Evolutionary conservation across 108 stramenopile species (phyloP).

Genomic region (Phaeodactylum tricornutum): DNA sequence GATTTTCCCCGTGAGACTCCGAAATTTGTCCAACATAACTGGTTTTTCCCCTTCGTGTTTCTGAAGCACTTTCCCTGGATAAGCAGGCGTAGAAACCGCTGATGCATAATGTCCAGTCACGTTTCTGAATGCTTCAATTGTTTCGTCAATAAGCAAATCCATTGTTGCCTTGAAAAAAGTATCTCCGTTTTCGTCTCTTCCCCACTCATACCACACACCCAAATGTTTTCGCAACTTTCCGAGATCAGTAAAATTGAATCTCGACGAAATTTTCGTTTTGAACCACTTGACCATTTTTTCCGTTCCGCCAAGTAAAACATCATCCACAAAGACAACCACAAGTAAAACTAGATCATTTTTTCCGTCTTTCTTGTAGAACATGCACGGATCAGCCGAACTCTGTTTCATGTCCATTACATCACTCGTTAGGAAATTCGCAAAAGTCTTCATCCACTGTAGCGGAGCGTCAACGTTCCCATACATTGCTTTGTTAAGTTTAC

Average conservation of each 20-base stretch:
- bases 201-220: conserved; percentile 11
- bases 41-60: conserved; percentile 1
- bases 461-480: conserved; percentile 6
- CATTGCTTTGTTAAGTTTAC: conserved; percentile 6
- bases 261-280: conserved; percentile 6
- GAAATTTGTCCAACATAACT: not conserved
- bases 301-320: conserved; percentile 1
- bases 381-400: conserved; percentile 2
- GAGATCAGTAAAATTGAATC: conserved; percentile 9
- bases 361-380: not conserved
- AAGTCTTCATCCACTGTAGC: not conserved
- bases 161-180: not conserved
- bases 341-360: not conserved
- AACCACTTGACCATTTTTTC: conserved; percentile 4
- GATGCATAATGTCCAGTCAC: not conserved
- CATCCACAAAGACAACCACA: conserved; percentile 14
- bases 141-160: not conserved
- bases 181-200: not conserved
- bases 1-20: conserved; percentile 8
- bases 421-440: not conserved
- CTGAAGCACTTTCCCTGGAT: conserved; percentile 5
- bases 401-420: conserved; percentile 6
- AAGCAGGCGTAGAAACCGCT: conserved; percentile 3
- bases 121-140: not conserved
- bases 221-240: conserved; percentile 11